Evolutionary conservation across 2,329 filamentous ascomycete genomes (phyloP), one percentile per base, ranked within the genome.

Genomic region (Pseudogymnoascus sp.): DNA sequence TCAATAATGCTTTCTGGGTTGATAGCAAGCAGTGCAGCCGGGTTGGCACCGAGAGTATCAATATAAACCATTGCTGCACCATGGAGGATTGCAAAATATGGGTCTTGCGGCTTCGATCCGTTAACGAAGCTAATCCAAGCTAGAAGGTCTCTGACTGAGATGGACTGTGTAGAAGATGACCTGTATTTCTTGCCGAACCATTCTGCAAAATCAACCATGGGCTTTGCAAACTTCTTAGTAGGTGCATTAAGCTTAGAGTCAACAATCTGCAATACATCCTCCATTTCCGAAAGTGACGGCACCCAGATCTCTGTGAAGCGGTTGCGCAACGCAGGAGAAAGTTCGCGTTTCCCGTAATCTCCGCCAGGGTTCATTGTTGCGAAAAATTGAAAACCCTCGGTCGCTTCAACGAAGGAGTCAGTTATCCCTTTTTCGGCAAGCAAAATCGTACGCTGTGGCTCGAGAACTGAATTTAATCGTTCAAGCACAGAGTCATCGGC

Each of bases 301-400:
- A 97, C 94, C 94, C 94, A 99, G 7, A 99, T 96, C 73, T 99
- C 94, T 0, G 94, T 99, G 71, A 99, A 96, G 62, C 94, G 89
- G 71, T 99, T 99, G 48, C 94, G 83, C 62, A 99, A 76, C 12
- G 94, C 95, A 2, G 94, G 94, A 0, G 94, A 99, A 10, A 99
- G 80, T 72, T 99, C 94, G 66, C 92, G 90, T 75, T 99, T 99
- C 65, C 94, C 94, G 71, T 97, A 99, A 70, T 99, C 94, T 48
- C 95, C 94, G 57, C 95, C 95, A 7, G 94, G 94, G 66, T 99
- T 99, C 94, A 99, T 99, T 0, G 94, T 99, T 3, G 94, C 92
- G 62, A 99, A 83, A 73, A 99, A 96, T 68, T 99, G 92, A 73
- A 97, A 99, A 0, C 88, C 89, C 38, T 87, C 79, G 9, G 79